A percentile compares a stretch with the other conserved stretches of the same genome.
Evolutionary conservation across 1,284 basidiomycete species (phyloP).

Genomic region (Peniophora sp.): DNA sequence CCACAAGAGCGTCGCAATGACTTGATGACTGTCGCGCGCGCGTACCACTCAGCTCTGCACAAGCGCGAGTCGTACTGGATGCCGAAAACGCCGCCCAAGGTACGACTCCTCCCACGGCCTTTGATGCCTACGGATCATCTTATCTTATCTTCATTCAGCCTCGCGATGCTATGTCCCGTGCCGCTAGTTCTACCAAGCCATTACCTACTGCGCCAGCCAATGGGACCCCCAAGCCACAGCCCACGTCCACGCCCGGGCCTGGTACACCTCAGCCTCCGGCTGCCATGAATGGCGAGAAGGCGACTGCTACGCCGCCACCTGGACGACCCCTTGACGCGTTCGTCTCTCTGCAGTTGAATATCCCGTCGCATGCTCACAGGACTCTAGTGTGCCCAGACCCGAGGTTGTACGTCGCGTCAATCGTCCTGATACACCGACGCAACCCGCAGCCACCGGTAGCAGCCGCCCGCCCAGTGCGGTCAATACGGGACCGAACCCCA

Average conservation of each 20-base stretch:
- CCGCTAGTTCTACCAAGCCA: no score
- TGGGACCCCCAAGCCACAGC: no score
- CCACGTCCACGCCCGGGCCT: background rate
- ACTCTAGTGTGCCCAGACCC: slow-evolving; percentile 57
- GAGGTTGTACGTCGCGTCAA: slow-evolving; percentile 64
- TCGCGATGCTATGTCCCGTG: no score
- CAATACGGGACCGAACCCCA: no score
- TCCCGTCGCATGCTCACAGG: no score
- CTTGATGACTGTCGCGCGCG: slow-evolving; percentile 72
- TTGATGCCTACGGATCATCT: no score
- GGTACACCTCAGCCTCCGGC: background rate
- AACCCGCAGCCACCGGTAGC: slow-evolving; percentile 9
- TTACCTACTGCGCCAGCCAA: no score
- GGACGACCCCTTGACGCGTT: background rate
- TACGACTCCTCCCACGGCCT: no score
- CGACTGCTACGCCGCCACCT: background rate
- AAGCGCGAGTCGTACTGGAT: slow-evolving; percentile 59
- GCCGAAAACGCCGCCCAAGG: slow-evolving; percentile 18
- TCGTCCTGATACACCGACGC: slow-evolving; percentile 12
- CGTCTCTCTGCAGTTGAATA: background rate
- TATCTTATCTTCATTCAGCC: no score
- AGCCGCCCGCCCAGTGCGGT: background rate
- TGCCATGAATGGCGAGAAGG: background rate
- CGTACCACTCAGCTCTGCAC: slow-evolving; percentile 70
- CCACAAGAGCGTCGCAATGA: slow-evolving; percentile 51